phyloP scores from a whole-genome alignment of 176 grass and related monocot genomes.

The Musa beccarii region DNA sequence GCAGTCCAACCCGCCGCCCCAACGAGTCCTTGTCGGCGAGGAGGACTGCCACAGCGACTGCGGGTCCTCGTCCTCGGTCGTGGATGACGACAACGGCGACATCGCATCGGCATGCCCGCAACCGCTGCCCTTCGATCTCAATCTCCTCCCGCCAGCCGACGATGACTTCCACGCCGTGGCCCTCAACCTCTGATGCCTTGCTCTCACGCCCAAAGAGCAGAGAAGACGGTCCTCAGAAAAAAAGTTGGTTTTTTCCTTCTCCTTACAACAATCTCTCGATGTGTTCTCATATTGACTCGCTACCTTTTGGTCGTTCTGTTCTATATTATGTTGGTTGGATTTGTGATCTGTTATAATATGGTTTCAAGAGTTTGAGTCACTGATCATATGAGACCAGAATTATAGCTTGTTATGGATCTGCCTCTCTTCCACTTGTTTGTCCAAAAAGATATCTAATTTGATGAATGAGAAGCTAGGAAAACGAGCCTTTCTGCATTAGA shows the following conservation, averaged over 20 bases:
- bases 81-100: slow-evolving; percentile 10
- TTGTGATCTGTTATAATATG: slow-evolving; percentile 3
- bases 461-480: neutral
- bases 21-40: neutral
- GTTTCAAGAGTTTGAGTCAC: neutral
- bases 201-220: neutral
- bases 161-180: neutral
- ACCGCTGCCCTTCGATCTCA: slow-evolving; percentile 54
- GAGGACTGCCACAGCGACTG: slow-evolving; percentile 52
- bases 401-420: neutral
- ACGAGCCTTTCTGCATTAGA: neutral
- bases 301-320: neutral
- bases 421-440: neutral
- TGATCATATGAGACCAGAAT: neutral
- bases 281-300: neutral
- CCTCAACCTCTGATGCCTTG: neutral
- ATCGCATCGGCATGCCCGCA: neutral
- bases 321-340: slow-evolving; percentile 5
- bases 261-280: neutral
- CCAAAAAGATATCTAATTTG: neutral
- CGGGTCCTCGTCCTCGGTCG: slow-evolving; percentile 28
- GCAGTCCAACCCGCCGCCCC: slow-evolving; percentile 7
- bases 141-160: slow-evolving; percentile 52
- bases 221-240: neutral
- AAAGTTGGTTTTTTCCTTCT: neutral